Percentiles rank a stretch among this genome's conserved stretches.
Conservation (phyloP, 2,329 filamentous ascomycete species). For the Xylaria sp. region DNA sequence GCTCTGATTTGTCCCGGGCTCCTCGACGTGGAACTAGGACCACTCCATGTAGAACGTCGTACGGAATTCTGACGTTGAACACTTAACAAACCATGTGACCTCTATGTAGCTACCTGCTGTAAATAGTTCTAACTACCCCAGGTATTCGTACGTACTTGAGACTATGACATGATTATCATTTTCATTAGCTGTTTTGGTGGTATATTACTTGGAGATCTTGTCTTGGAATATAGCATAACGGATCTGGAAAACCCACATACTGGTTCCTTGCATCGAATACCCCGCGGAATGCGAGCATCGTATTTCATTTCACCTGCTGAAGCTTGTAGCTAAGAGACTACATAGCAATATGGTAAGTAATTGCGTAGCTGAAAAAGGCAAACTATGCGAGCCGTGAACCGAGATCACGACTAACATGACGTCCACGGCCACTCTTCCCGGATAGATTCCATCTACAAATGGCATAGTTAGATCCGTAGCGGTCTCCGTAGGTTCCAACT, state of each 20-base stretch:
- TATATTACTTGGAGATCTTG: no score
- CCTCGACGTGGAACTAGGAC: background rate
- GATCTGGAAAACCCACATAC: background rate
- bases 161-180: no score
- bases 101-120: no score
- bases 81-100: no score
- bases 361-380: background rate
- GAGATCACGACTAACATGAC: background rate
- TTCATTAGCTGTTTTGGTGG: no score
- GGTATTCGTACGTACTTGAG: background rate
- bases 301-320: background rate
- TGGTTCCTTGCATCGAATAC: background rate
- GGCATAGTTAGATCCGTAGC: background rate
- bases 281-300: background rate
- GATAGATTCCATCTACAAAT: background rate
- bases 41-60: background rate
- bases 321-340: background rate
- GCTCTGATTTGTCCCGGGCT: constrained; percentile 26
- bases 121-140: background rate
- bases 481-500: background rate
- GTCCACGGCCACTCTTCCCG: background rate
- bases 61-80: constrained; percentile 30
- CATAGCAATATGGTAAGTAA: background rate
- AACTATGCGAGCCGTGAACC: background rate
- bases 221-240: background rate